Base-by-base conservation (phyloP, 1,139 yeast genomes). In the Ogataea hybrid region DNA sequence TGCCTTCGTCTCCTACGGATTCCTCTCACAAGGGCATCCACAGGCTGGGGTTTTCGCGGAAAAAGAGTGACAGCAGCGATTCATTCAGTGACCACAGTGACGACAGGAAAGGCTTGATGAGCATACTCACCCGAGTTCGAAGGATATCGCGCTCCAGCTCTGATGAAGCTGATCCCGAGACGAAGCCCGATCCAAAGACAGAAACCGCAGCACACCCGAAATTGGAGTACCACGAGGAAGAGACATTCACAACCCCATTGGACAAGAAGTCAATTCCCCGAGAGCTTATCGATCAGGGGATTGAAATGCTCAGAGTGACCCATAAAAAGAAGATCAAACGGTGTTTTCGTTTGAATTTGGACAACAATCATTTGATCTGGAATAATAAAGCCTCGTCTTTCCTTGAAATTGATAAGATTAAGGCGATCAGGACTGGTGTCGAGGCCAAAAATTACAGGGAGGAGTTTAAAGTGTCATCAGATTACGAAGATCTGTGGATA, bases 371-470 rank as follows among this genome's bases (percentile, higher is more conserved):
- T 2, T 61, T 78, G 14, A 61, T 70, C 2, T 83, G 90, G 85
- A 76, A 73, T 44, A 64, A 67, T 47, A 70, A 69, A 41, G 59
- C 71, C 25, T 59, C 71, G 11, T 74, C 77, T 17, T 71, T 67
- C 35, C 69, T 89, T 44, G 68, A 73, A n/a, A 68, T 88, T 12
- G 96, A 86, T 58, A 79, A 79, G 42, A 84, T 92, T 32, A 79
- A 79, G 50, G 82, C 79, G 43, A 73, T 88, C 1, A 67, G 89
- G 41, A 69, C 74, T 9, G 88, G 82, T 9, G 73, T 71, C 11
- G 84, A 84, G 52, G 97, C 96, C 1, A 71, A 76, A 22, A 84
- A 85, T 49, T 90, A 88, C 57, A 69, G 96, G 46, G 96, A 90
- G 56, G 95, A 87, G 60, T 75, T 86, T 49, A 82, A 83, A 35